Percentiles rank a stretch among this genome's conserved stretches.
These are phyloP conservation scores for Phytophthora agathidicida DNA, from an alignment of 352 stramenopile genomes.

Conservation along the genomic window DNA sequence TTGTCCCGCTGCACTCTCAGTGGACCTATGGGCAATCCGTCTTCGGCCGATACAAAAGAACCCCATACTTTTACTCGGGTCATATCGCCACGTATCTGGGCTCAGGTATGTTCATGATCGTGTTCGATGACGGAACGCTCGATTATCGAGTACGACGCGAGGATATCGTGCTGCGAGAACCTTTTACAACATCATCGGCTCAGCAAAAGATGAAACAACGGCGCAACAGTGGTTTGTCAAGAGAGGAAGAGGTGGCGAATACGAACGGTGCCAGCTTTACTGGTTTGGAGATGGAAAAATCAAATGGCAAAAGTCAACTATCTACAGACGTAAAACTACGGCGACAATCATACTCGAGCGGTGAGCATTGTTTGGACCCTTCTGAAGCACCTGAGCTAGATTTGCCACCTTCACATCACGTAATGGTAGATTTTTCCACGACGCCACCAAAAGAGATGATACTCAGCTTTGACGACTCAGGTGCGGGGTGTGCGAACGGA, in stretches of 20 bases:
- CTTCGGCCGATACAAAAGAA: conserved; percentile 73
- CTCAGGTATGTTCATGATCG: conserved; percentile 72
- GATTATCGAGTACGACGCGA: conserved; percentile 74
- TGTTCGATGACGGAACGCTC: conserved; percentile 78
- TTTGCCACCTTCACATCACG: conserved; percentile 25
- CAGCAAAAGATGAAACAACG: conserved; percentile 8
- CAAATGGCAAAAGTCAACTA: background rate
- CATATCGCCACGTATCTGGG: conserved; percentile 82
- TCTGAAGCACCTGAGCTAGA: conserved; percentile 16
- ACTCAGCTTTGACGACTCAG: conserved; percentile 31
- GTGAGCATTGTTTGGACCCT: background rate
- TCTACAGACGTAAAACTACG: background rate
- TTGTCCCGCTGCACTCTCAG: conserved; percentile 57
- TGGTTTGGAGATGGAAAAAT: background rate
- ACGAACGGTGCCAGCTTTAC: conserved; percentile 17
- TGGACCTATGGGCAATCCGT: conserved; percentile 72
- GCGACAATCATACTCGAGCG: conserved; percentile 6
- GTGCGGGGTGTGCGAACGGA: background rate
- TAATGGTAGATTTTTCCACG: conserved; percentile 62
- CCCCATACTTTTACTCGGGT: conserved; percentile 78
- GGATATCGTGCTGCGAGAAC: conserved; percentile 62
- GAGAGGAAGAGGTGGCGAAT: no score
- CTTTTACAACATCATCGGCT: background rate
- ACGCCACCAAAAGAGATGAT: conserved; percentile 41
- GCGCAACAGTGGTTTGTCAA: background rate